Base-by-base conservation (phyloP, 2,329 filamentous ascomycete species). In the Penicillium sp. region DNA sequence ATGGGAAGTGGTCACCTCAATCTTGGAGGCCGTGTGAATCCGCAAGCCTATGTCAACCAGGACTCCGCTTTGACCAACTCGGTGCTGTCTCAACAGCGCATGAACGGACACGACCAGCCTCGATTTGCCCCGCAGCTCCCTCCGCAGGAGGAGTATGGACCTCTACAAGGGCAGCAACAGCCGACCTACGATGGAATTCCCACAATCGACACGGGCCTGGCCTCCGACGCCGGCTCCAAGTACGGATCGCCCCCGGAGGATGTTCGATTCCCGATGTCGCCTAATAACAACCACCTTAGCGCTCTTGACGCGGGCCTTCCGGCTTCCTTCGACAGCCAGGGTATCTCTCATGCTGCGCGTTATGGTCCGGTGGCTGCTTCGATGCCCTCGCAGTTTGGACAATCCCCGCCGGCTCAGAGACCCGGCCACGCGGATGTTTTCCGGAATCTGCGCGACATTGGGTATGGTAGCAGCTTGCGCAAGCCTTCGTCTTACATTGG, bases 301-400 rank as follows among this genome's bases (percentile, higher is more conserved):
- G 88, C 95, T 12, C 80, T 96, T 55, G 92, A 97, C 72, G 93
- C 90, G 2, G 90, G 89, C 13, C 80, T 97, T 8, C 93, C 93
- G 1, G 89, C 91, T 8, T 97, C 92, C 0, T 96, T 97, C 68
- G 93, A 97, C 71, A 95, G 90, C 61, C 93, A 96, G 64, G 92
- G 91, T 41, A 88, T 96, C 45, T 96, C 91, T 10, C 88, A 92
- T 67, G 90, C 89, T 54, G 91, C 92, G 14, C 83, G 89, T 52
- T 90, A 91, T 67, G 93, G 88, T 0, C 89, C 91, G 0, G 90
- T 95, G 70, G 91, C 92, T 7, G 89, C 91, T 0, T 97, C 92
- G 0, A 88, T 97, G 10, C 93, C 93, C 9, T 88, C 89, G 43
- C 89, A 92, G 61, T 96, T 97, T 62, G 88, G 88, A 12, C 76